Evolutionary conservation across 306 rosid genomes (phyloP).

Genomic region (Vigna trinervia): DNA sequence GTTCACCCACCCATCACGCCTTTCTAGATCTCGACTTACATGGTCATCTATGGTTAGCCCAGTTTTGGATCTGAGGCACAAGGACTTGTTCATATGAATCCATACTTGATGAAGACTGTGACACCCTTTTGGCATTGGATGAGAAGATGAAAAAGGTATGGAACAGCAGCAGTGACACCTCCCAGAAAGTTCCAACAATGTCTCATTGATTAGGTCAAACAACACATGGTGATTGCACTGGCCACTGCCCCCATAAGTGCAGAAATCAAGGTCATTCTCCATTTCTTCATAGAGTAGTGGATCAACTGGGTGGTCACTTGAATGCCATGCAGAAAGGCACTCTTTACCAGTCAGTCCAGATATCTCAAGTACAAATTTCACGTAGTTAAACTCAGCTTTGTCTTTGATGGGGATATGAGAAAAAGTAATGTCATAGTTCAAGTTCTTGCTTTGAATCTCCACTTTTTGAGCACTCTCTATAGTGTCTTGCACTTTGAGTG

Average conservation of each 20-base stretch:
- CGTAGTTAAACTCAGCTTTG: constrained; percentile 56
- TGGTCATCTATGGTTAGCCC: constrained; percentile 51
- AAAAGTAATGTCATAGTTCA: constrained; percentile 17
- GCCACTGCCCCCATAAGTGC: constrained; percentile 42
- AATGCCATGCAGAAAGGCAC: constrained; percentile 53
- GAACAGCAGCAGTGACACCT: constrained; percentile 55
- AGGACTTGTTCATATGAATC: constrained; percentile 54
- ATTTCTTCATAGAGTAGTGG: constrained; percentile 54
- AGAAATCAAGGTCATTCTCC: constrained; percentile 59
- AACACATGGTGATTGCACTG: constrained; percentile 57
- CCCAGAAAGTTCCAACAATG: constrained; percentile 62
- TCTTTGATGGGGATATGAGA: neutral
- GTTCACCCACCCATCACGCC: constrained; percentile 59
- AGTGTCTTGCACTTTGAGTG: constrained; percentile 21
- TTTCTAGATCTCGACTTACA: constrained; percentile 55
- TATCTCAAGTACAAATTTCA: constrained; percentile 60
- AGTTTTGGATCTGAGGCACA: constrained; percentile 48
- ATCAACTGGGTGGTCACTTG: constrained; percentile 51
- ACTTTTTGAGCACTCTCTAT: constrained; percentile 32
- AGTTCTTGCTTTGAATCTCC: constrained; percentile 20
- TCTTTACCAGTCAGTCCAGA: constrained; percentile 57
- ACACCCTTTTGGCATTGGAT: constrained; percentile 49
- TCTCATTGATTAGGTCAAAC: constrained; percentile 72
- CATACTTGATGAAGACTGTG: constrained; percentile 60
- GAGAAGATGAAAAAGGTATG: constrained; percentile 31